phyloP scores from a whole-genome alignment of 2,329 filamentous ascomycete species.

The Zasmidium citrigriseum region DNA sequence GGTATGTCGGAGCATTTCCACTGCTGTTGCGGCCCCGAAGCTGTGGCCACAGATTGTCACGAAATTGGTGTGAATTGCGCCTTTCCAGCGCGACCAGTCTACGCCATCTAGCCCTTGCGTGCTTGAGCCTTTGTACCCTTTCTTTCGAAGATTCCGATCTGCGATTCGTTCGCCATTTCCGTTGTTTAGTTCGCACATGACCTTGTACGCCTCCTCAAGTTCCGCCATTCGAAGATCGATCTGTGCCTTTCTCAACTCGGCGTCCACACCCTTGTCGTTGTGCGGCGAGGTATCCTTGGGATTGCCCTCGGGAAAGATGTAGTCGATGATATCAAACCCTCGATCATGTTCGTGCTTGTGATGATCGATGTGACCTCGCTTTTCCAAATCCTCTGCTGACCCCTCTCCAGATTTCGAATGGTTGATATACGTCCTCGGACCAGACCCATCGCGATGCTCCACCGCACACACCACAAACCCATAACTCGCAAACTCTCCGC shows the following conservation, averaged over 20 bases:
- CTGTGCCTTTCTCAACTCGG: conserved; percentile 60
- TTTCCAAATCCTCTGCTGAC: conserved; percentile 35
- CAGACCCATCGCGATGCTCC: conserved; percentile 67
- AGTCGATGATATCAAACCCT: conserved; percentile 46
- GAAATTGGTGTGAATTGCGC: conserved; percentile 56
- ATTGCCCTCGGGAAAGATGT: conserved; percentile 62
- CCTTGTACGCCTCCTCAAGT: conserved; percentile 62
- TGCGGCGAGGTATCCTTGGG: conserved; percentile 50
- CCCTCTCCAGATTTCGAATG: conserved; percentile 45
- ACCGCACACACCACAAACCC: conserved; percentile 66
- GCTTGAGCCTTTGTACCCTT: conserved; percentile 61
- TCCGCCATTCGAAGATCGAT: conserved; percentile 65
- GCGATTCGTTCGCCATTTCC: conserved; percentile 57
- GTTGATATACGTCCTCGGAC: conserved; percentile 63
- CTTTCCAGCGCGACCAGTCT: conserved; percentile 60
- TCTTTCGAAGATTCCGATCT: conserved; percentile 55
- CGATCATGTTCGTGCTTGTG: conserved; percentile 22
- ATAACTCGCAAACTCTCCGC: conserved; percentile 66
- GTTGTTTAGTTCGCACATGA: conserved; percentile 57
- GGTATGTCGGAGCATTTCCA: conserved; percentile 59
- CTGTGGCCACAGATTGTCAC: conserved; percentile 67
- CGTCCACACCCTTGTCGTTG: conserved; percentile 62
- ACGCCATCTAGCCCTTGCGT: conserved; percentile 59
- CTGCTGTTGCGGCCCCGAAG: conserved; percentile 65
- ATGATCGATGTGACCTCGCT: conserved; percentile 28